Evolutionary conservation across 2,329 filamentous ascomycete species (phyloP).

Genomic region (Colletotrichum spaethianum): DNA sequence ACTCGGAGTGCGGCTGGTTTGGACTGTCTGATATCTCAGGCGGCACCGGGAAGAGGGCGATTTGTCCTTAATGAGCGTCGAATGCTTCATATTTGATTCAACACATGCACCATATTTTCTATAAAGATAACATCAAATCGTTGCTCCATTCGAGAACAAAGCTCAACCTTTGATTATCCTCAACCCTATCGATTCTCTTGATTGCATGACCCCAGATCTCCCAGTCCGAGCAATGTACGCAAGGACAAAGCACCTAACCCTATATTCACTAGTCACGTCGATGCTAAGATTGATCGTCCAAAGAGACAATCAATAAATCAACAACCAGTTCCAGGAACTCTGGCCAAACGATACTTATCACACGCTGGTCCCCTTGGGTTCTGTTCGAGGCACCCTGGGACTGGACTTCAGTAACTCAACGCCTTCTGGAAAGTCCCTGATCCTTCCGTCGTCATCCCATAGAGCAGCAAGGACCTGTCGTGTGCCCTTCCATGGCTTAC

Average conservation of each 20-base stretch:
- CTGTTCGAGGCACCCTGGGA: conserved; percentile 32
- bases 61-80: background rate
- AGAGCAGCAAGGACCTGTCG: conserved; percentile 51
- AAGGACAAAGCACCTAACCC: background rate
- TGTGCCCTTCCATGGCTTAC: conserved; percentile 49
- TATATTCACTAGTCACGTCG: background rate
- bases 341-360: background rate
- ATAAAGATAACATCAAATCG: no score
- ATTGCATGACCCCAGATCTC: background rate
- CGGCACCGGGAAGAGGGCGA: background rate
- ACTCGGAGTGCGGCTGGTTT: conserved; percentile 18
- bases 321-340: background rate
- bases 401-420: conserved; percentile 39
- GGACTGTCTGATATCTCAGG: background rate
- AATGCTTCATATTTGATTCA: background rate
- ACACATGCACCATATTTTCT: background rate
- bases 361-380: background rate
- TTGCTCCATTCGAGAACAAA: background rate
- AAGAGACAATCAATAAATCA: background rate
- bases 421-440: conserved; percentile 47
- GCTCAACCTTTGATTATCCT: background rate
- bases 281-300: background rate
- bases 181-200: background rate
- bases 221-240: background rate
- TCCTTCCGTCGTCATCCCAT: conserved; percentile 48